A percentile compares a stretch with the other conserved stretches of the same genome.
phyloP scores from a whole-genome alignment of 148 eudicot species.

The Chenopodium formosanum region DNA sequence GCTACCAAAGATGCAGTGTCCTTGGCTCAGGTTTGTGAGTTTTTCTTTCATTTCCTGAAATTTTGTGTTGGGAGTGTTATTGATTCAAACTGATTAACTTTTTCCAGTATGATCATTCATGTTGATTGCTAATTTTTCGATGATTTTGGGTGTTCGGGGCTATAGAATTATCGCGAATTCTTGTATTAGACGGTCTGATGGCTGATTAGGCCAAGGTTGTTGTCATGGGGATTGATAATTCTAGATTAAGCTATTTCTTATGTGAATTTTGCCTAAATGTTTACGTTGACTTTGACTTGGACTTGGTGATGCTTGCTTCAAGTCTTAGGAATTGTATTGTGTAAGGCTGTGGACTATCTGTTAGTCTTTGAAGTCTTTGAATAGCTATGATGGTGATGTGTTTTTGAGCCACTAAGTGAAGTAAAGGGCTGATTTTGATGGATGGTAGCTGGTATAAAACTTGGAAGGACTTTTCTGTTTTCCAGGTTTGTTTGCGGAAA shows the following conservation, averaged over 20 bases:
- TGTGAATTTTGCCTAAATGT: not conserved
- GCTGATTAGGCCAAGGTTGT: too few relatives aligned
- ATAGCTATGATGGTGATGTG: not conserved
- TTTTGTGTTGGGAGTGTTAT: too few relatives aligned
- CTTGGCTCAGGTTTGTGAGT: conserved; percentile 86
- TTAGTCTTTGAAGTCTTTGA: not conserved
- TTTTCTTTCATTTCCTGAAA: conserved; percentile 18
- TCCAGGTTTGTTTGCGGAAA: not conserved
- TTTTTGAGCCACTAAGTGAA: too few relatives aligned
- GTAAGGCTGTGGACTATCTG: not conserved
- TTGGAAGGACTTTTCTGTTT: not conserved
- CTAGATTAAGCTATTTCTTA: not conserved
- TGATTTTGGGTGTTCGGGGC: not conserved
- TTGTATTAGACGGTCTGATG: too few relatives aligned
- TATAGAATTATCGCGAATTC: not conserved
- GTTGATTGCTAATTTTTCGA: not conserved
- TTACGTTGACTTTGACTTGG: conserved; percentile 8
- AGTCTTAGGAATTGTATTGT: not conserved
- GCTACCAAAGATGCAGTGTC: conserved; percentile 76
- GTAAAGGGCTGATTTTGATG: not conserved
- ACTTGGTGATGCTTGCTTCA: not conserved
- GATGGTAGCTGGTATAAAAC: not conserved
- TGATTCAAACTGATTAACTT: not conserved
- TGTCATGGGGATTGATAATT: not conserved
- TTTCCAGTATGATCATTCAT: conserved; percentile 2